Evolutionary conservation across 768 basidiomycete species (phyloP), one percentile per base, ranked within the genome.

Genomic region (Sporobolomyces phaffii): DNA sequence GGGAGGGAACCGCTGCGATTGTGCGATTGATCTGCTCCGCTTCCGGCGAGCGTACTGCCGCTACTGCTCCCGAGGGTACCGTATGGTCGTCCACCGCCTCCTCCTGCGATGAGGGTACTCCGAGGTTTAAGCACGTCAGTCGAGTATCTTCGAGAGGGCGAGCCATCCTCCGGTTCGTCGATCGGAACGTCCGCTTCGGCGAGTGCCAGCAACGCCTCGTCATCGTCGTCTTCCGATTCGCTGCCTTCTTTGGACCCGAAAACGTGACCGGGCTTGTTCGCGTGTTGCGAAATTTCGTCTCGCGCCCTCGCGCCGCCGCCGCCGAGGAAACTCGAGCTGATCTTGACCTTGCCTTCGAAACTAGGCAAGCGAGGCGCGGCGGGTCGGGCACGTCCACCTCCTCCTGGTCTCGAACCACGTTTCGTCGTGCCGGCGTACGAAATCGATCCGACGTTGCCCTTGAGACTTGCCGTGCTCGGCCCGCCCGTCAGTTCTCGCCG

Each of bases 11-110:
- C 91, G 10, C 91, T 58, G 7, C 56, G 56, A 17, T 45, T 91
- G 38, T 93, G 83, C 77, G 92, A 88, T 48, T 85, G 81, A 67
- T 88, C 86, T 36, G 87, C 86, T 13, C 80, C 81, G 1, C 85
- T 82, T 9, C 87, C 82, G 15, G 83, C 77, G 14, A 69, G 49
- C n/a, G 43, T 62, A 13, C 41, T 58, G 9, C 62, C 48, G 34
- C 64, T 70, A 34, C 28, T 44, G 47, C 64, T 62, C 36, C 61
- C 66, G 18, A 68, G 56, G 3, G 34, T 18, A 18, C 66, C 66
- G 44, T 68, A 68, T 17, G 66, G 61, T 34, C 47, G 2, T 15
- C 7, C 8, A 5, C 18, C 43, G 18, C n/a, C 26, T 43, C 54
- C n/a, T 56, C 38, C 54, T 41, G 53, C 26, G 26, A 64, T 28